Percentiles rank a stretch among this genome's conserved stretches.
Evolutionary conservation across 805 yeast species (phyloP).

Genomic region (Cyberlindnera samutprakarnensis): DNA sequence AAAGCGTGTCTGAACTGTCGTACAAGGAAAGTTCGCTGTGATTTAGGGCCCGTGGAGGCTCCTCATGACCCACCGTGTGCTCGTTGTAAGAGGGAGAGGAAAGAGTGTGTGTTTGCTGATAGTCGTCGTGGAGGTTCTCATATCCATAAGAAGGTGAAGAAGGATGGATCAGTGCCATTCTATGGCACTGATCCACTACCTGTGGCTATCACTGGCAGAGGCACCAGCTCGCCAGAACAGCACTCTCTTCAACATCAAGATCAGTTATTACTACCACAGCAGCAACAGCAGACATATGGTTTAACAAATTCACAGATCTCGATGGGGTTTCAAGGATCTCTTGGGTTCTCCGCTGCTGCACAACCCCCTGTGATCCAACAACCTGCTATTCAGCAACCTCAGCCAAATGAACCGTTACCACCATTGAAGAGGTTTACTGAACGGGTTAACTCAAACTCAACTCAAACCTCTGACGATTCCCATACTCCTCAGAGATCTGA

Average conservation of each 20-base stretch:
- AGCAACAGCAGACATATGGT: conserved; percentile 5
- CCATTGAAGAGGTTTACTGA: conserved; percentile 3
- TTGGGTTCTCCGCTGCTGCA: neutral
- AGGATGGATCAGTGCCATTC: conserved; percentile 7
- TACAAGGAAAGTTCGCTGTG: conserved; percentile 78
- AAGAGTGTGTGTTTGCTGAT: conserved; percentile 69
- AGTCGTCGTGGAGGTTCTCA: conserved; percentile 44
- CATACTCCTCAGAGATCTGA: conserved; percentile 19
- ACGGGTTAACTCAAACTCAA: conserved; percentile 8
- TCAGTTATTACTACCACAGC: conserved; percentile 3
- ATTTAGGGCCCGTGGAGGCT: conserved; percentile 64
- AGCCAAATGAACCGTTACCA: neutral
- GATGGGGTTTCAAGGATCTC: neutral
- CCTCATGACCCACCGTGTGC: conserved; percentile 79
- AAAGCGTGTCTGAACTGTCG: conserved; percentile 85
- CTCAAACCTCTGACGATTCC: conserved; percentile 10
- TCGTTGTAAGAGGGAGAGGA: conserved; percentile 75
- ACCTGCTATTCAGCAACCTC: neutral
- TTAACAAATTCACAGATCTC: neutral
- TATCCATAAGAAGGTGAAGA: conserved; percentile 19
- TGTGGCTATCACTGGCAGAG: no score
- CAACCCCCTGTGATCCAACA: neutral
- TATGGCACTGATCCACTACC: neutral
- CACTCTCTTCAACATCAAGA: conserved; percentile 5
- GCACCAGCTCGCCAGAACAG: conserved; percentile 1